Conservation (phyloP, 495 filamentous ascomycete genomes). For the Darksidea phi region DNA sequence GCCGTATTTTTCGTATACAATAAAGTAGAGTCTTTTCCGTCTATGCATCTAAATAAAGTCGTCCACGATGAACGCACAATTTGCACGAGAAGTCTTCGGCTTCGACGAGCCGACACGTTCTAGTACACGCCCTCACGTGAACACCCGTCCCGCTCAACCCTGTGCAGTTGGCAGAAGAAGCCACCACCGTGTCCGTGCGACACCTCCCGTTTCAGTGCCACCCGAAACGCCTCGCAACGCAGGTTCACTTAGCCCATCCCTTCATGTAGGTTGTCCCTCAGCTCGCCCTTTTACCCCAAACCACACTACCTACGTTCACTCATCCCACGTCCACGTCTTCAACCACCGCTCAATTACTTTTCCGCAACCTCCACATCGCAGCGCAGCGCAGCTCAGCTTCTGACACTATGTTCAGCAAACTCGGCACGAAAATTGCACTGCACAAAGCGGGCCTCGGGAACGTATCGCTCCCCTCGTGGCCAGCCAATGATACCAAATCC, state of each 20-base stretch:
- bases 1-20: too few relatives aligned
- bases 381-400: not conserved
- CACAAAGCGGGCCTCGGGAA: conserved; percentile 26
- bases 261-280: conserved; percentile 2
- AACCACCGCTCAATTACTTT: not conserved
- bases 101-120: too few relatives aligned
- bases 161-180: not conserved
- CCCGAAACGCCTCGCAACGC: conserved; percentile 10
- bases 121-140: not conserved
- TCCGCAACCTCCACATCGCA: not conserved
- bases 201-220: conserved; percentile 15
- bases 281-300: not conserved
- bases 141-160: not conserved
- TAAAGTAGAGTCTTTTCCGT: too few relatives aligned
- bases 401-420: conserved; percentile 23
- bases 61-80: too few relatives aligned
- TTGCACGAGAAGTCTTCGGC: too few relatives aligned
- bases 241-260: not conserved
- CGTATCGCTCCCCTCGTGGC: conserved; percentile 23
- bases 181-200: conserved; percentile 14
- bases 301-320: too few relatives aligned
- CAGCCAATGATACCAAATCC: conserved; percentile 8
- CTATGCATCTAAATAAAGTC: too few relatives aligned
- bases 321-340: too few relatives aligned
- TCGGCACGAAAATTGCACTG: conserved; percentile 27